Evolutionary conservation across 1,139 yeast species (phyloP), one percentile per base, ranked within the genome.

Genomic region (Debaryomycetaceae sp.): DNA sequence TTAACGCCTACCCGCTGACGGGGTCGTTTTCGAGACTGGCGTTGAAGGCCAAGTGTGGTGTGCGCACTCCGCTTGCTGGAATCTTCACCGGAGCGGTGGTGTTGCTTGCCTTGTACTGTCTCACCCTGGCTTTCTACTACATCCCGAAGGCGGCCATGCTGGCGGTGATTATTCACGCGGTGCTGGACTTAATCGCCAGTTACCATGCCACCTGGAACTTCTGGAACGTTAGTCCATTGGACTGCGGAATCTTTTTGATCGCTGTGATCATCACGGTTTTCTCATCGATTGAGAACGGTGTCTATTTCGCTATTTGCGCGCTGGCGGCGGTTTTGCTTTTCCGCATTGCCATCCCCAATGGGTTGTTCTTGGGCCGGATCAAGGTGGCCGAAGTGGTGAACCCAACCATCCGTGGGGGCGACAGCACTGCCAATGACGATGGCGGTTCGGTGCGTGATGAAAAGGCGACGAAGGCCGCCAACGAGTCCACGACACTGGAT

Each of bases 11-110:
- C 54, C 97, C 97, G 11, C 89, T 96, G 8, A 89, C 97, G 8
- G 96, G 97, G 33, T 89, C 96, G 2, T 89, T 89, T 58, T 84
- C 95, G 14, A 79, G 96, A 65, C 83, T 96, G 29, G 96, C 96
- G 9, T 71, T 89, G 49, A 88, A 89, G 60, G 83, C 95, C 34
- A 89, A 88, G 60, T 88, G 96, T 71, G 95, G 95, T 51, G 97
- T 89, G 28, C 75, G 89, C 51, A 89, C 97, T 23, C 97, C 97
- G 19, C 65, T 88, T 40, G 95, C 96, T 32, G 96, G 96, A 61
- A 71, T 86, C 34, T 83, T 78, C 60, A 86, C 96, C 17, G 97
- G 96, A 51, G 76, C 74, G 23, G 89, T 89, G 54, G 96, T 89
- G 16, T 61, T 89, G 41, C 65, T 89, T 41, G 95, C 96, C 2